Evolutionary conservation across 495 filamentous ascomycete species (phyloP).

Genomic region (Podospora pseudocomata): DNA sequence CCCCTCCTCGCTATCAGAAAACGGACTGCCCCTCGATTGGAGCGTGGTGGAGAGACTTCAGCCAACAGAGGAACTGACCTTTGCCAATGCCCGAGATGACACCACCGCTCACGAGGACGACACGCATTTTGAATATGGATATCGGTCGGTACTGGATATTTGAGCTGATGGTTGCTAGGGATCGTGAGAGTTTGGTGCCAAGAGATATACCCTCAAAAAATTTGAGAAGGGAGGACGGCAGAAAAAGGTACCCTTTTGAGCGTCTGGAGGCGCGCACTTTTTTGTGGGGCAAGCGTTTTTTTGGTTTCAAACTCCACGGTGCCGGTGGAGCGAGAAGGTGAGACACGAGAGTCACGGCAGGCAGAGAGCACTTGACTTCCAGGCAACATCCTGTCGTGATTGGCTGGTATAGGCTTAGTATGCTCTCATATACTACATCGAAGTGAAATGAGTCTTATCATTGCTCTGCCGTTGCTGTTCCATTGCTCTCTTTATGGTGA

Average conservation of each 20-base stretch:
- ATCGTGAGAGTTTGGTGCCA: background rate
- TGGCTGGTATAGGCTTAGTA: background rate
- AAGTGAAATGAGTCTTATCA: background rate
- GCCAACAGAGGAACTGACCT: background rate
- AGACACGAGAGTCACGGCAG: background rate
- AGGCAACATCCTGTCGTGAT: background rate
- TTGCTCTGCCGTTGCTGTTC: background rate
- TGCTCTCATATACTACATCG: too few relatives aligned
- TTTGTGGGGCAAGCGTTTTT: background rate
- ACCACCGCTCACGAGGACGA: conserved; percentile 10
- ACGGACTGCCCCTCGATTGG: background rate
- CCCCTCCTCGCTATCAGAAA: background rate
- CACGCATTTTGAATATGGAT: conserved; percentile 6
- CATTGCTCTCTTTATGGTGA: too few relatives aligned
- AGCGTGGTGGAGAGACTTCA: background rate
- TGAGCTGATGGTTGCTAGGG: background rate
- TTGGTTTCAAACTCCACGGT: background rate
- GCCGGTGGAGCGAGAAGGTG: background rate
- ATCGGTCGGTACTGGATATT: background rate
- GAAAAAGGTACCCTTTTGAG: background rate
- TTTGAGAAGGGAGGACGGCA: background rate
- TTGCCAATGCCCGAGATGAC: conserved; percentile 10
- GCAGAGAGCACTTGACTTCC: background rate
- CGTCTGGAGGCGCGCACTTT: background rate
- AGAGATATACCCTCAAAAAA: background rate